Evolutionary conservation across 83 land plant genomes (phyloP).

Genomic region (Larix sibirica): DNA sequence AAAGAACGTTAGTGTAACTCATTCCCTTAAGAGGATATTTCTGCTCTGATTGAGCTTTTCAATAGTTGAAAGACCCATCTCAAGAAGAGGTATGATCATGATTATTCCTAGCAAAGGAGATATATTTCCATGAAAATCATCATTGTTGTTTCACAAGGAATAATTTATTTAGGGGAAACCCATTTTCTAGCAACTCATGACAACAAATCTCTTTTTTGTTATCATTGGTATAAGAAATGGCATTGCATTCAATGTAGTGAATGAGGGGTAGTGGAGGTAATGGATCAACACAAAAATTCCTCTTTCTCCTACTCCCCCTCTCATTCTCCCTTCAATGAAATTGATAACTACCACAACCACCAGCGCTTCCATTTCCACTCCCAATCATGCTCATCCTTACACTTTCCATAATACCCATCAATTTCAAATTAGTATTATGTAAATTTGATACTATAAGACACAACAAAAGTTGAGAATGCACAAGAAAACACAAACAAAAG

Average conservation of each 20-base stretch:
- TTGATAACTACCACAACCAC: neutral
- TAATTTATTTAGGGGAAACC: neutral
- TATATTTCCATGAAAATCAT: neutral
- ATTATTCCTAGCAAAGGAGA: neutral
- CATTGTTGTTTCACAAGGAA: neutral
- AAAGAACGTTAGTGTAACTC: too few relatives aligned
- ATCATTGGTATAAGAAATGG: slow-evolving; percentile 15
- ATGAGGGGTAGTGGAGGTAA: slow-evolving; percentile 23
- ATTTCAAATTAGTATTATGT: too few relatives aligned
- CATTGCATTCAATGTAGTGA: slow-evolving; percentile 19
- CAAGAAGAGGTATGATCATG: neutral
- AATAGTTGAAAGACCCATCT: slow-evolving; percentile 38
- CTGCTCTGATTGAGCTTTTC: slow-evolving; percentile 30
- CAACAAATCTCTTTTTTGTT: slow-evolving; percentile 4
- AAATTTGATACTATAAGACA: too few relatives aligned
- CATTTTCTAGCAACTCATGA: neutral
- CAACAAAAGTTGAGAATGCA: too few relatives aligned
- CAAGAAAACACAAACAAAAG: too few relatives aligned
- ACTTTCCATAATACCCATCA: neutral
- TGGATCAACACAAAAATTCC: slow-evolving; percentile 72
- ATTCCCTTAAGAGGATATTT: too few relatives aligned
- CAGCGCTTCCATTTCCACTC: neutral
- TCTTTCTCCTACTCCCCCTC: slow-evolving; percentile 68
- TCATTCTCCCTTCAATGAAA: slow-evolving; percentile 22
- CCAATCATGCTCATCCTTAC: slow-evolving; percentile 8